A percentile compares a stretch with the other conserved stretches of the same genome.
phyloP scores from a whole-genome alignment of 2,329 filamentous ascomycete genomes.

The Emydomyces testavorans region DNA sequence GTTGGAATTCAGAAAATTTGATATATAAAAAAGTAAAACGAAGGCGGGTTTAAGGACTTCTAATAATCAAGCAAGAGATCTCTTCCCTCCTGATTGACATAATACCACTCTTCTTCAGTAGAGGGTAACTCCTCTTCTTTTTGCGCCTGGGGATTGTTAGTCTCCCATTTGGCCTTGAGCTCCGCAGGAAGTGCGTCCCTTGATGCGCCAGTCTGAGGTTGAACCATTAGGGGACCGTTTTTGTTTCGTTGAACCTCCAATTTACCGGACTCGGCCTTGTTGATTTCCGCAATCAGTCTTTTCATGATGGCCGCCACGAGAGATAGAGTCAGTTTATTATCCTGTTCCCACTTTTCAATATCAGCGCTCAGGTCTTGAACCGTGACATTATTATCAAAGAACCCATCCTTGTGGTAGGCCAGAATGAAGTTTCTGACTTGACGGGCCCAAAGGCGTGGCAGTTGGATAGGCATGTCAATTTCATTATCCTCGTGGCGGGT shows the following conservation, averaged over 20 bases:
- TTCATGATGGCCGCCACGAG: slow-evolving; percentile 7
- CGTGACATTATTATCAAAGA: slow-evolving; percentile 34
- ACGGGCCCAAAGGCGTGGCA: slow-evolving; percentile 40
- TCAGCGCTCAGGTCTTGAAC: slow-evolving; percentile 29
- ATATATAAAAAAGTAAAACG: neutral
- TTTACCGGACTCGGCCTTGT: neutral
- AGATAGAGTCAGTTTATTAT: slow-evolving; percentile 23
- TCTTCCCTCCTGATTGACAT: neutral
- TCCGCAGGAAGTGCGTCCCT: slow-evolving; percentile 6
- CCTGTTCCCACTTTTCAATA: slow-evolving; percentile 34
- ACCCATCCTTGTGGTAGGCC: slow-evolving; percentile 37
- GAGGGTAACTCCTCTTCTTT: neutral
- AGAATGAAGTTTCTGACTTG: slow-evolving; percentile 44
- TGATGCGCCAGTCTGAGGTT: neutral
- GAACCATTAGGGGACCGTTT: slow-evolving; percentile 7
- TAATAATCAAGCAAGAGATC: slow-evolving; percentile 2
- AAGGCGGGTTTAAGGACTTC: too few species aligned
- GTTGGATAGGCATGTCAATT: slow-evolving; percentile 31
- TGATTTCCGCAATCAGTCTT: slow-evolving; percentile 2
- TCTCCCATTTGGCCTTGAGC: slow-evolving; percentile 7
- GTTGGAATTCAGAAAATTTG: neutral
- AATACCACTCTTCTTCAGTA: slow-evolving; percentile 1
- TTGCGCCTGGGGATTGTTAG: neutral
- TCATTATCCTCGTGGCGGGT: slow-evolving; percentile 34
- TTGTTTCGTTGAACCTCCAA: neutral